Base-by-base conservation (phyloP, 2,329 filamentous ascomycete genomes). In the Fusarium solani-melongenae region DNA sequence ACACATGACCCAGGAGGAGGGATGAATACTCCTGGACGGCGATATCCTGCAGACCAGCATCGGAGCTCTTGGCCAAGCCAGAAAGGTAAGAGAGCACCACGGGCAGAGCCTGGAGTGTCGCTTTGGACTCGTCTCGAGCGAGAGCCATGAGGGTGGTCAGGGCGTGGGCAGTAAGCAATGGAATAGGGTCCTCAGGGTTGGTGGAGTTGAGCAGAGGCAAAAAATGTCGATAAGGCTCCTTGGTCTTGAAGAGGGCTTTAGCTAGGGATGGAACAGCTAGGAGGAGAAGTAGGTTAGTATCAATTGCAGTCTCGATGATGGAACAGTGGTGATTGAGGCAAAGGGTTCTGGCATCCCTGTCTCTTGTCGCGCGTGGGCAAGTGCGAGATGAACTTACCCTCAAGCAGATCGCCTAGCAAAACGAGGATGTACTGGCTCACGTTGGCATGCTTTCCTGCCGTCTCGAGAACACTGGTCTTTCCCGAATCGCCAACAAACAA, bases 401-500 rank as follows among this genome's bases (percentile, higher is more conserved):
- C 93, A 69, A 98, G 91, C 73, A 99, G 85, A 81, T 99, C 96
- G 71, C 91, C 92, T 69, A 96, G 89, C 79, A 99, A 86, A 56
- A 98, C 96, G 69, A 99, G 88, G 81, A 98, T 93, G 83, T 98
- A 98, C 85, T 98, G 96, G 73, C 98, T 89, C 76, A 99, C 94
- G 85, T 98, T 95, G 80, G 92, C 89, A 77, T 95, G 92, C 87
- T 95, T 95, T 77, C 92, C 90, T 51, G 95, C 94, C 70, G 92
- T 92, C 85, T 98, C 94, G 76, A 98, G 88, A 70, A 98, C 93
- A 78, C 90, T 90, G 66, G 87, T 83, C 78, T 86, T 86, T 83
- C 92, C 95, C 77, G 90, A 88, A 70, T 89, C 89, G 67, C 96
- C 96, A 29, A 96, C 88, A 77, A 99, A 92, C 73, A 99, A 87